Evolutionary conservation across 2,329 filamentous ascomycete genomes (phyloP).

Genomic region (Cercospora janseana): DNA sequence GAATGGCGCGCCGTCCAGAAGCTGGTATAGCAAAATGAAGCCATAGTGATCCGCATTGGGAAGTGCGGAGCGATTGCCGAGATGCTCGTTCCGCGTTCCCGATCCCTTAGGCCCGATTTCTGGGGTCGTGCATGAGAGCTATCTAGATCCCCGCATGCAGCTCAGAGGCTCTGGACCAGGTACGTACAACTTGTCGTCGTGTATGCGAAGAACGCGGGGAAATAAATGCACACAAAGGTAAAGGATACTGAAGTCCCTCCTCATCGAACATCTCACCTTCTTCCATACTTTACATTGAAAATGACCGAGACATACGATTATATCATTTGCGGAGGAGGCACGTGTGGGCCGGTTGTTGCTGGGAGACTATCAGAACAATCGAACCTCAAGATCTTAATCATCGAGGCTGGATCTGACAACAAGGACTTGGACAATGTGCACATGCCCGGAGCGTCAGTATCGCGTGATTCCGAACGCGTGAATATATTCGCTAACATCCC

Average conservation of each 20-base stretch:
- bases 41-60: not conserved
- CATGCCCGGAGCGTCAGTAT: constrained; percentile 44
- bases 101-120: not conserved
- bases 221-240: not conserved
- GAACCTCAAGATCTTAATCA: constrained; percentile 29
- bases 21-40: constrained; percentile 3
- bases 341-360: constrained; percentile 30
- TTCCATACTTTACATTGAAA: no score
- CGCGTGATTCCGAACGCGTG: not conserved
- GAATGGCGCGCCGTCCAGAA: not conserved
- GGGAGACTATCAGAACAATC: constrained; percentile 31
- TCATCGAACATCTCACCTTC: not conserved
- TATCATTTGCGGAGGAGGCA: constrained; percentile 31
- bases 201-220: not conserved
- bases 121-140: not conserved
- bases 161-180: constrained; percentile 1
- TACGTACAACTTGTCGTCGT: constrained; percentile 2
- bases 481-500: not conserved
- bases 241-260: not conserved
- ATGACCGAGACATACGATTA: constrained; percentile 31
- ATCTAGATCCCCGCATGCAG: constrained; percentile 8
- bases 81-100: constrained; percentile 6
- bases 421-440: constrained; percentile 48
- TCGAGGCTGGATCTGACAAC: constrained; percentile 31
- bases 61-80: constrained; percentile 15